Evolutionary conservation across 2,329 filamentous ascomycete species (phyloP).

Genomic region (Trichothecium sympodiale): DNA sequence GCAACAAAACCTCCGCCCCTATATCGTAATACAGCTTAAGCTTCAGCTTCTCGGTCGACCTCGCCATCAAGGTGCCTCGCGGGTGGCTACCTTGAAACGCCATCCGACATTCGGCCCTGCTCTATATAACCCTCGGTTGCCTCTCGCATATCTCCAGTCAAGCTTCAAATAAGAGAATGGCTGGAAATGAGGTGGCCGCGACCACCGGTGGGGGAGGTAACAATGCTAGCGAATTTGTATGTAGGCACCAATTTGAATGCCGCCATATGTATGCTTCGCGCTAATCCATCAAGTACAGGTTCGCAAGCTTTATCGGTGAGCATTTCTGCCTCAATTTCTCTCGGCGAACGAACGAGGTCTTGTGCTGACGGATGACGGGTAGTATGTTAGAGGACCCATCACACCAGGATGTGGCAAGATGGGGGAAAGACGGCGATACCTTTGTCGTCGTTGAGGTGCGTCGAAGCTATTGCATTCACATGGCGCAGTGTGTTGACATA

Average conservation of each 20-base stretch:
- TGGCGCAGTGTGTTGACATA: not conserved
- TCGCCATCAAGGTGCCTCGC: too few species aligned
- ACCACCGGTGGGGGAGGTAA: constrained; percentile 33
- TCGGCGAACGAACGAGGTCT: too few species aligned
- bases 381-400: constrained; percentile 96
- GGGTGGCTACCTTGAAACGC: too few species aligned
- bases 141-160: too few species aligned
- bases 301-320: constrained; percentile 96
- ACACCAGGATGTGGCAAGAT: constrained; percentile 85
- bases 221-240: constrained; percentile 84
- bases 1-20: too few species aligned
- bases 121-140: too few species aligned
- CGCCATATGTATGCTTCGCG: not conserved
- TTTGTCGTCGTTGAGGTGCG: constrained; percentile 94
- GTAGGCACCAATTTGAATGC: constrained; percentile 22
- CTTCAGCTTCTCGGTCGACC: too few species aligned
- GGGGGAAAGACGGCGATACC: constrained; percentile 89
- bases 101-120: too few species aligned
- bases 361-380: constrained; percentile 16
- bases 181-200: constrained; percentile 1
- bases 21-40: too few species aligned
- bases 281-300: constrained; percentile 46
- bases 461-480: constrained; percentile 8
- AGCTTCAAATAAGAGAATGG: constrained; percentile 1
- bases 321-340: constrained; percentile 8